Base-by-base conservation (phyloP, 139 green algal species). In the Penium margaritaceum region DNA sequence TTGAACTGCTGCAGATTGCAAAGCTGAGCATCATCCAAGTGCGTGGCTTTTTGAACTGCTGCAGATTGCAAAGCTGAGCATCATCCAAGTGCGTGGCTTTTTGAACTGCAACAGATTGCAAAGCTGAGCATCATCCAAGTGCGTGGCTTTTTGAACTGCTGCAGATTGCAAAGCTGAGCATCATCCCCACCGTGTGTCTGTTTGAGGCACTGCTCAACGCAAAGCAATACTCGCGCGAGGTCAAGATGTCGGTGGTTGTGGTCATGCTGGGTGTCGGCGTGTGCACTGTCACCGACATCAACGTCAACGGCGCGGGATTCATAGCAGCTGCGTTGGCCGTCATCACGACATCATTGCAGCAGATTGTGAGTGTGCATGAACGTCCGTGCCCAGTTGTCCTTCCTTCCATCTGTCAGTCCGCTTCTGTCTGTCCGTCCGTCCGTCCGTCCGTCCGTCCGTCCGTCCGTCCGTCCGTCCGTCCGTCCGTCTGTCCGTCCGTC, bases 121-220 rank as follows among this genome's bases (percentile, higher is more conserved):
- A 96, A 96, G 87, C 86, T 96, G 44, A 85, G 95, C 38, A 97
- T 96, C 76, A 95, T 96, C 73, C 91, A 91, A 2, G 95, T 91
- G 58, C 86, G 90, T 5, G 93, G 89, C 74, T n/a, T 94, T 5
- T 78, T 96, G n/a, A n/a, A 38, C 57, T 35, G 32, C 2, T 38
- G 15, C 73, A 80, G 89, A 90, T 96, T 35, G 86, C 91, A 53
- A 97, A 97, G 86, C 86, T 97, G 36, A 85, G 95, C 37, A 97
- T 96, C 78, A 95, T 97, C 72, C 91, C 91, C 1, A 95, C 91
- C 63, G 87, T 91, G 9, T 94, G 89, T 72, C 21, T 95, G 7
- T 81, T 96, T 71, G 92, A 97, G 79, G 61, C 66, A 7, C 72
- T 92, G 15, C 92, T 78, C 0, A 57, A 81, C 5, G 78, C 86